Conservation (phyloP, 83 land plant genomes). For the Thuja plicata region DNA sequence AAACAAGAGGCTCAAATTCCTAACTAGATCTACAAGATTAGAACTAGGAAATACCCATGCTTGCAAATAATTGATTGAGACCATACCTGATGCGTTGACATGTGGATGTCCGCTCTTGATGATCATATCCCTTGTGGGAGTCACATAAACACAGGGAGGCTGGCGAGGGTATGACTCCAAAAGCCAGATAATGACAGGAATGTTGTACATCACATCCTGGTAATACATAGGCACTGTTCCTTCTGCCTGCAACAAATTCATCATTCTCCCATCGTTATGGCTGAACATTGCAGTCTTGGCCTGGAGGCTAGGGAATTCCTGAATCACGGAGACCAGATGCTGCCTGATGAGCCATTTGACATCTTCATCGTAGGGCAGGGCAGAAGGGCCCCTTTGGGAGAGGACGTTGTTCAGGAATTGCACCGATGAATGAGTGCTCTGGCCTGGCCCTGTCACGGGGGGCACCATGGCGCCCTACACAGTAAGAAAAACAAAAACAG, state of each 20-base stretch:
- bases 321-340: slow-evolving; percentile 67
- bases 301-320: slow-evolving; percentile 77
- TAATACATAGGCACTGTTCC: slow-evolving; percentile 90
- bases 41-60: slow-evolving; percentile 90
- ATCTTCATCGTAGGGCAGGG: slow-evolving; percentile 92
- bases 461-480: slow-evolving; percentile 5
- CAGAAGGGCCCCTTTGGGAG: slow-evolving; percentile 85
- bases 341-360: slow-evolving; percentile 88
- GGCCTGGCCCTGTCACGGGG: slow-evolving; percentile 4
- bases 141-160: slow-evolving; percentile 76
- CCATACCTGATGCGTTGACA: slow-evolving; percentile 87
- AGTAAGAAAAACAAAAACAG: too few species aligned
- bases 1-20: slow-evolving; percentile 57
- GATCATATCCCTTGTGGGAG: slow-evolving; percentile 92
- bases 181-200: slow-evolving; percentile 95
- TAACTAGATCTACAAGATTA: slow-evolving; percentile 77
- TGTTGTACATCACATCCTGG: slow-evolving; percentile 79
- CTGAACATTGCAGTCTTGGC: slow-evolving; percentile 76
- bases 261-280: slow-evolving; percentile 90
- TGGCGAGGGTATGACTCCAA: slow-evolving; percentile 80
- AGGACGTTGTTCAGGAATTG: slow-evolving; percentile 88
- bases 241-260: slow-evolving; percentile 79
- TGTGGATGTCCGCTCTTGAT: slow-evolving; percentile 78
- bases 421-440: slow-evolving; percentile 29
- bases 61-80: slow-evolving; percentile 67